phyloP scores from a whole-genome alignment of 257 asterid genomes.

The Datura wrightii region DNA sequence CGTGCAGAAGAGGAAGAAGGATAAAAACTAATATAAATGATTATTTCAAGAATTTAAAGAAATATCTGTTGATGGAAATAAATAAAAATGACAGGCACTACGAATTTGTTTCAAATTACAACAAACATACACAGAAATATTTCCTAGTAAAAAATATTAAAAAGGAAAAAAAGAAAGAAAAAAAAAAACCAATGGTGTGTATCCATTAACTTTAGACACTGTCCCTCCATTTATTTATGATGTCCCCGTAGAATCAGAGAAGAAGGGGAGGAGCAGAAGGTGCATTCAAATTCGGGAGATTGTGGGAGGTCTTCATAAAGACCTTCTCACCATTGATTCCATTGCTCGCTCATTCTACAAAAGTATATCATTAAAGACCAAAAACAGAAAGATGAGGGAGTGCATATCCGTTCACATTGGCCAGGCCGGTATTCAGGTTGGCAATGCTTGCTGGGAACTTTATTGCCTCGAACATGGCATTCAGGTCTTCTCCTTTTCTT shows the following conservation, averaged over 20 bases:
- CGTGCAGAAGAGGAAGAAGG: background rate
- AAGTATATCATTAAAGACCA: background rate
- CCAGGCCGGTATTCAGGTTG: slow-evolving; percentile 28
- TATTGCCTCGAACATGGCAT: slow-evolving; percentile 37
- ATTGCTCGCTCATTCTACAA: slow-evolving; percentile 7
- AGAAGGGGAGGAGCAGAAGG: slow-evolving; percentile 7
- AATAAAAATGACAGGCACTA: background rate
- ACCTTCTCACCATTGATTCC: background rate
- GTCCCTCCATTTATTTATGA: slow-evolving; percentile 30
- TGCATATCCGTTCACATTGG: slow-evolving; percentile 36
- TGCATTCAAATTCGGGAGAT: slow-evolving; percentile 23
- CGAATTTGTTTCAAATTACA: background rate
- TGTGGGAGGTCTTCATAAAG: slow-evolving; percentile 24
- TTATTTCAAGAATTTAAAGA: background rate
- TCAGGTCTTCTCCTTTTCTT: slow-evolving; percentile 5
- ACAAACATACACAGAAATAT: background rate
- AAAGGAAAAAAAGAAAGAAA: background rate
- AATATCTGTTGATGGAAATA: background rate
- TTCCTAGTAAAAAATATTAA: background rate
- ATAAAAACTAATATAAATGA: too few relatives aligned
- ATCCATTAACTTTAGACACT: background rate
- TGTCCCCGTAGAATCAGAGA: slow-evolving; percentile 24
- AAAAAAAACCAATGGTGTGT: background rate
- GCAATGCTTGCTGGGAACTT: slow-evolving; percentile 40
- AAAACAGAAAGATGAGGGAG: slow-evolving; percentile 31